Evolutionary conservation across 805 yeast species (phyloP).

Genomic region (Metschnikowia henanensis): DNA sequence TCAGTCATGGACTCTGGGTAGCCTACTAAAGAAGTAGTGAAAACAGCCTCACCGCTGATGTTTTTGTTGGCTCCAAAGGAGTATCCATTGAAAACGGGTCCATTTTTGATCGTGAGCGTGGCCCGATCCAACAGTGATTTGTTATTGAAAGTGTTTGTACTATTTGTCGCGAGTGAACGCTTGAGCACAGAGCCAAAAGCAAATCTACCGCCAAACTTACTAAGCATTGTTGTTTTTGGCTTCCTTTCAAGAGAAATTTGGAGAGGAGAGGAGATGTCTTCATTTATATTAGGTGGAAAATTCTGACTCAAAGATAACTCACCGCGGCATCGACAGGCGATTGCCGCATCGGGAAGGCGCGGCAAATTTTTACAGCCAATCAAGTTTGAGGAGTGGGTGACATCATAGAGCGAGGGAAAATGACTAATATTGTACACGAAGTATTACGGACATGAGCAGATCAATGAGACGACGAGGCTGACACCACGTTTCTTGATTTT

Average conservation of each 20-base stretch:
- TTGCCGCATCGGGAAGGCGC: slow-evolving; percentile 21
- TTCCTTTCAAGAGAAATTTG: neutral
- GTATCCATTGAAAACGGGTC: slow-evolving; percentile 89
- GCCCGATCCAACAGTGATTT: slow-evolving; percentile 67
- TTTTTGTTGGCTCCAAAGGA: slow-evolving; percentile 96
- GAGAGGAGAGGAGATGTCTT: slow-evolving; percentile 1
- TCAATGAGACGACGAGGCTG: too few species aligned
- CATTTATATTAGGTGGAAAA: neutral
- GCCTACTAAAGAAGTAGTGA: slow-evolving; percentile 96
- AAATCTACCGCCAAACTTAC: slow-evolving; percentile 8
- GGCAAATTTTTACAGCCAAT: slow-evolving; percentile 12
- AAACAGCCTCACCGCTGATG: slow-evolving; percentile 95
- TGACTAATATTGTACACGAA: slow-evolving; percentile 11
- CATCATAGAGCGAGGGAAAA: slow-evolving; percentile 1
- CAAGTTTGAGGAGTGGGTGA: slow-evolving; percentile 1
- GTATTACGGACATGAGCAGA: too few species aligned
- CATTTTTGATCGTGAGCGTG: slow-evolving; percentile 86
- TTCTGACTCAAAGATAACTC: slow-evolving; percentile 23
- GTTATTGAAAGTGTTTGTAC: slow-evolving; percentile 30
- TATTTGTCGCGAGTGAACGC: slow-evolving; percentile 36
- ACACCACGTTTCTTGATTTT: too few species aligned
- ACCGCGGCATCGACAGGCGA: slow-evolving; percentile 24
- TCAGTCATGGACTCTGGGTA: slow-evolving; percentile 99
- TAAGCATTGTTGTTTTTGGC: slow-evolving; percentile 8
- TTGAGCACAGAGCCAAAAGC: slow-evolving; percentile 11